phyloP scores from a whole-genome alignment of 2,329 filamentous ascomycete genomes.

The Colletotrichum neosansevieriae region DNA sequence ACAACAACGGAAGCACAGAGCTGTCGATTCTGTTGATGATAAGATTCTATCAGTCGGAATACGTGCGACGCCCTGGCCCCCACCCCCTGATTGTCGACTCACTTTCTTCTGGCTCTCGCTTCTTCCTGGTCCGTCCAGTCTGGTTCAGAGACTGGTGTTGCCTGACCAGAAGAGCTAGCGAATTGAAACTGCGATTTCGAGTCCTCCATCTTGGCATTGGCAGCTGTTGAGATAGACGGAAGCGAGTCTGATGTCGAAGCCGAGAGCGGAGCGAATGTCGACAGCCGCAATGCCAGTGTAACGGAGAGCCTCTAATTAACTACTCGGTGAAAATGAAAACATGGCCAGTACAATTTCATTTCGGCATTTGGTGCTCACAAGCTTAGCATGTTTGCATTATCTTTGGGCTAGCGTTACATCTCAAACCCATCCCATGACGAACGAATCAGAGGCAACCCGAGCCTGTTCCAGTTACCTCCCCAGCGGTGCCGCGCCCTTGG shows the following conservation, averaged over 20 bases:
- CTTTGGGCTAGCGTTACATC: neutral
- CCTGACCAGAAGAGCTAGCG: neutral
- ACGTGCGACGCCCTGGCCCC: too few species aligned
- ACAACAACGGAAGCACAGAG: conserved; percentile 60
- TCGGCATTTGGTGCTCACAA: conserved; percentile 21
- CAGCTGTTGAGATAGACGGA: neutral
- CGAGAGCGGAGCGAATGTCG: too few species aligned
- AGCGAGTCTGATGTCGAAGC: too few species aligned
- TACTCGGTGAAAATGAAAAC: neutral
- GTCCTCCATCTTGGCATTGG: neutral
- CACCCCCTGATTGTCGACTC: neutral
- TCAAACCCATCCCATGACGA: neutral
- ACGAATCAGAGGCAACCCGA: neutral
- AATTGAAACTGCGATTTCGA: conserved; percentile 11
- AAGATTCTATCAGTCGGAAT: too few species aligned
- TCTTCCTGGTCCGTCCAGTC: conserved; percentile 41
- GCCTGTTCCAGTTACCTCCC: too few species aligned
- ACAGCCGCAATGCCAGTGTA: rapidly evolving
- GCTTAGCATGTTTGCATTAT: conserved; percentile 18
- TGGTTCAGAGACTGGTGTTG: conserved; percentile 2
- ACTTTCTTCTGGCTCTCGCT: conserved; percentile 40
- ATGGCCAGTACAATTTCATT: neutral
- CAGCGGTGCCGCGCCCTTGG: conserved; percentile 23
- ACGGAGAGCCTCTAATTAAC: neutral
- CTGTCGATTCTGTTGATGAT: conserved; percentile 54